Evolutionary conservation across 75 land plant species (phyloP).

Genomic region (Gnetum montanum): DNA sequence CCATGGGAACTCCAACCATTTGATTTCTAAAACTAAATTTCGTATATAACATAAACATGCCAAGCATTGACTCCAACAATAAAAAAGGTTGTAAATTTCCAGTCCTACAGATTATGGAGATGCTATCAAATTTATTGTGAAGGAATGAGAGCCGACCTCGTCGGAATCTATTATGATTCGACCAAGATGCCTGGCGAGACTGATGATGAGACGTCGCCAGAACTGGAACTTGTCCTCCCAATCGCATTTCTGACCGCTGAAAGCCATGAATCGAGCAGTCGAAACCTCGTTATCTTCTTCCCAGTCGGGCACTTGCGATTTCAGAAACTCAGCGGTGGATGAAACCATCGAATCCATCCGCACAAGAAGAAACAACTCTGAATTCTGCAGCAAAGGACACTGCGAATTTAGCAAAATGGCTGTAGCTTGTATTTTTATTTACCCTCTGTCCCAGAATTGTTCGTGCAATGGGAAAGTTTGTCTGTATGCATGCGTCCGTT

Average conservation of each 20-base stretch:
- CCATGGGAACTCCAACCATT: too few relatives aligned
- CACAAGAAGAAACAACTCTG: not conserved
- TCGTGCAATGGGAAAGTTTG: too few relatives aligned
- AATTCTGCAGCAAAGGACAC: too few relatives aligned
- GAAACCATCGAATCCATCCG: constrained; percentile 7
- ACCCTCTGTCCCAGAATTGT: too few relatives aligned
- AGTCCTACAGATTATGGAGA: too few relatives aligned
- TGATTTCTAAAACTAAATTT: too few relatives aligned
- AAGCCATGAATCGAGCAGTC: constrained; percentile 80
- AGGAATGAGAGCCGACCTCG: constrained; percentile 17
- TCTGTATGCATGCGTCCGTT: too few relatives aligned
- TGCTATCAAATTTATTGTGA: not conserved
- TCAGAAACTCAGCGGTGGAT: constrained; percentile 27
- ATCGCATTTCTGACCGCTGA: constrained; percentile 82
- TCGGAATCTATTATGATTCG: constrained; percentile 37
- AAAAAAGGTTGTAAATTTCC: too few relatives aligned
- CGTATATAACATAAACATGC: too few relatives aligned
- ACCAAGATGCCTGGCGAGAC: constrained; percentile 52
- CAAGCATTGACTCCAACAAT: too few relatives aligned
- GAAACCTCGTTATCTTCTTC: constrained; percentile 61
- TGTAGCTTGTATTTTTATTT: too few relatives aligned
- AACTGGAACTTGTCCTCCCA: constrained; percentile 64
- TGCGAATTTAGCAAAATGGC: too few relatives aligned
- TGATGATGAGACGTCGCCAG: constrained; percentile 74
- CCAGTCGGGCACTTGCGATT: constrained; percentile 63